phyloP scores from a whole-genome alignment of 768 basidiomycete species.

The Boletellus ananas region DNA sequence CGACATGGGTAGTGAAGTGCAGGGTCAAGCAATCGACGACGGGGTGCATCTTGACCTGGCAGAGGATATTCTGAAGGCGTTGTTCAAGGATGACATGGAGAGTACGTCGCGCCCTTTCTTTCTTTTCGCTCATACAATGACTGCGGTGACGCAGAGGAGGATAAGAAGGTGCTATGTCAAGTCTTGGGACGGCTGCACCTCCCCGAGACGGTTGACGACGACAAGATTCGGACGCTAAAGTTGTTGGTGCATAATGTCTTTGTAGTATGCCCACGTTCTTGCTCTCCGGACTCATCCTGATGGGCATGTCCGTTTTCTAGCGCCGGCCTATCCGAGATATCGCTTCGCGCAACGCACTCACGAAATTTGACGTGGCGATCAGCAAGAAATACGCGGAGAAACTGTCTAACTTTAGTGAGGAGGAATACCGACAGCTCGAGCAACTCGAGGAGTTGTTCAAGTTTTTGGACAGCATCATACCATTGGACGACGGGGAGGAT shows the following conservation, averaged over 20 bases:
- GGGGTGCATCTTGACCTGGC: constrained; percentile 55
- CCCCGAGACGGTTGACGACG: constrained; percentile 67
- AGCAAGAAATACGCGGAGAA: constrained; percentile 70
- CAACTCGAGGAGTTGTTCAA: constrained; percentile 61
- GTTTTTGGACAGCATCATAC: constrained; percentile 69
- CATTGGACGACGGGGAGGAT: constrained; percentile 59
- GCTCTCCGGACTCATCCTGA: neutral
- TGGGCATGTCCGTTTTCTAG: constrained; percentile 27
- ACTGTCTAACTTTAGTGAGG: constrained; percentile 68
- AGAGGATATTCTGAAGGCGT: constrained; percentile 43
- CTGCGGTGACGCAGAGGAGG: constrained; percentile 41
- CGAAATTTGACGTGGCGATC: constrained; percentile 63
- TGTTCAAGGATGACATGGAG: constrained; percentile 46
- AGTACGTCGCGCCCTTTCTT: constrained; percentile 40
- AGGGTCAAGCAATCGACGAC: constrained; percentile 37
- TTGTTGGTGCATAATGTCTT: constrained; percentile 49
- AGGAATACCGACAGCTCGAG: constrained; percentile 62
- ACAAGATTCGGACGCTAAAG: constrained; percentile 60
- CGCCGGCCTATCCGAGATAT: constrained; percentile 58
- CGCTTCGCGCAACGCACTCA: constrained; percentile 62
- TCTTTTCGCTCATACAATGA: neutral
- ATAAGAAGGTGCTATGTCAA: constrained; percentile 61
- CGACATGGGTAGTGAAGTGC: constrained; percentile 34
- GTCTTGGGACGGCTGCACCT: constrained; percentile 60
- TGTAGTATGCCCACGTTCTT: constrained; percentile 3